Evolutionary conservation across 345 rosid species (phyloP).

Genomic region (Eucalyptus grandis): DNA sequence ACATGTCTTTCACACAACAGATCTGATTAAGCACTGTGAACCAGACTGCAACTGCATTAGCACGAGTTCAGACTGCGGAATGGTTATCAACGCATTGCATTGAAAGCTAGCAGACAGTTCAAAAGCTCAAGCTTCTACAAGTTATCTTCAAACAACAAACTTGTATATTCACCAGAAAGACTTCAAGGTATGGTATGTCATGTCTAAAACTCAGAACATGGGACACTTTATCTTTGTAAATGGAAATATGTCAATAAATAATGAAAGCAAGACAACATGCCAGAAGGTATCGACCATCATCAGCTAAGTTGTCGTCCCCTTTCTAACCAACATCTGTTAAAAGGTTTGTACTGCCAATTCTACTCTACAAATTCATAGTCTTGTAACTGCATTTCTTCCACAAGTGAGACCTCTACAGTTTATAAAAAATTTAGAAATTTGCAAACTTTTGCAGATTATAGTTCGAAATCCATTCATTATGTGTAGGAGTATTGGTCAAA

Average conservation of each 20-base stretch:
- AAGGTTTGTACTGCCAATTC: background rate
- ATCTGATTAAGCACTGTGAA: slow-evolving; percentile 2
- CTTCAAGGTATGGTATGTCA: background rate
- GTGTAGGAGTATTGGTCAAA: background rate
- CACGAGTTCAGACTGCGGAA: background rate
- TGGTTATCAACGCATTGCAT: background rate
- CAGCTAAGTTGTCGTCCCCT: background rate
- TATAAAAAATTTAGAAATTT: background rate
- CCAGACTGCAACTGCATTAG: slow-evolving; percentile 49
- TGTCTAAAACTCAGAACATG: background rate
- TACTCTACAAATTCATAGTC: background rate
- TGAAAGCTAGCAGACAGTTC: background rate
- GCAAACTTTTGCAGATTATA: background rate
- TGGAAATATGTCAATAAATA: background rate
- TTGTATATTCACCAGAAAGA: background rate
- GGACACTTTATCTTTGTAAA: background rate
- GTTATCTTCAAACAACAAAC: background rate
- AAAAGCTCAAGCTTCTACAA: background rate
- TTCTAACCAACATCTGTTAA: background rate
- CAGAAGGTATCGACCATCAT: background rate
- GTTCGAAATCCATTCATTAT: background rate
- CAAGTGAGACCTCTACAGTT: background rate
- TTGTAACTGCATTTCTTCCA: background rate
- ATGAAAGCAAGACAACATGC: background rate
- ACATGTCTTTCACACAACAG: background rate